These are phyloP conservation scores for Aspergillus tamarii DNA, from an alignment of 2,329 filamentous ascomycete species.

Conservation along the genomic window DNA sequence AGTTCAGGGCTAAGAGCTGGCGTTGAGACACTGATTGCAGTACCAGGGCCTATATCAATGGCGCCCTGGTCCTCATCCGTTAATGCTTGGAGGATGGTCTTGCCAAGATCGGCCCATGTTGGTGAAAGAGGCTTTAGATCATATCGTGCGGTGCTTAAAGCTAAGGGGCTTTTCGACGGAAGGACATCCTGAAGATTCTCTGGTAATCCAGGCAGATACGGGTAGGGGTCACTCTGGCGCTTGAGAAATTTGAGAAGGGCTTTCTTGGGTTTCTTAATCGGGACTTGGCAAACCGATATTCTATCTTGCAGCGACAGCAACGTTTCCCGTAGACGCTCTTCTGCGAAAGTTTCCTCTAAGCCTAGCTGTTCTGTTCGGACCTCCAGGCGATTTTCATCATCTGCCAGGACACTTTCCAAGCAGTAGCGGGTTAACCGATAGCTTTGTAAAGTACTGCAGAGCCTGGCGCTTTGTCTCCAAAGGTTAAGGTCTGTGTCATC, in stretches of 20 bases:
- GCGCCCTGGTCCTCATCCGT: conserved; percentile 44
- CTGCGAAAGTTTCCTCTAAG: conserved; percentile 58
- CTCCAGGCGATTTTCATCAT: conserved; percentile 61
- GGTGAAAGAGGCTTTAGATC: conserved; percentile 37
- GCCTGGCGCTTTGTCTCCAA: conserved; percentile 63
- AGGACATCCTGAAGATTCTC: conserved; percentile 32
- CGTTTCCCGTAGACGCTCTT: conserved; percentile 54
- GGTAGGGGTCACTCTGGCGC: conserved; percentile 58
- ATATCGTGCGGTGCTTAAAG: conserved; percentile 41
- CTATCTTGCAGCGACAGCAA: conserved; percentile 57
- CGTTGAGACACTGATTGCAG: conserved; percentile 46
- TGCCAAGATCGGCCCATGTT: conserved; percentile 54
- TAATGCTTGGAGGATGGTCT: conserved; percentile 50
- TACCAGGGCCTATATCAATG: conserved; percentile 36
- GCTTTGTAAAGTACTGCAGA: conserved; percentile 61
- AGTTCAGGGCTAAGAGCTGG: conserved; percentile 36
- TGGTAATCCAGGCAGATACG: conserved; percentile 45
- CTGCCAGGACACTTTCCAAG: conserved; percentile 65
- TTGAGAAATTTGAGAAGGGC: conserved; percentile 57
- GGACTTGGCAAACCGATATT: conserved; percentile 57
- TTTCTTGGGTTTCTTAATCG: conserved; percentile 54
- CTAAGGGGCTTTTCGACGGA: conserved; percentile 38
- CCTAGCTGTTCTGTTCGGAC: conserved; percentile 60
- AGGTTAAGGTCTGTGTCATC: conserved; percentile 67
- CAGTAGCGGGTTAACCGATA: conserved; percentile 64